These are phyloP conservation scores for Rhytidhysteron rufulum DNA, from an alignment of 2,329 filamentous ascomycete genomes.

Conservation along the genomic window DNA sequence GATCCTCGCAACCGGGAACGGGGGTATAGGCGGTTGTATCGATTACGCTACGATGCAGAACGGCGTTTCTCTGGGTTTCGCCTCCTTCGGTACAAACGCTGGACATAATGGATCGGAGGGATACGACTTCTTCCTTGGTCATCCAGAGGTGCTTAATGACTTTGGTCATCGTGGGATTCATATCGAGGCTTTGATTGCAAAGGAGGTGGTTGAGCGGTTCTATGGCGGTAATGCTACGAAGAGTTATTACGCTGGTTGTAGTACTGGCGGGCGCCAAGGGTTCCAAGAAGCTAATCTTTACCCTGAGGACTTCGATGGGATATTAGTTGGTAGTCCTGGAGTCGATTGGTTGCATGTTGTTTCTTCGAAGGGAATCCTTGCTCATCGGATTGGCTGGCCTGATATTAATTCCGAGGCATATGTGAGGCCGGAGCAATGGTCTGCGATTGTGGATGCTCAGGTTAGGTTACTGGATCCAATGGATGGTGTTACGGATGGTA, in stretches of 20 bases:
- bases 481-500: conserved; percentile 47
- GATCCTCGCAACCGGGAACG: conserved; percentile 38
- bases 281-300: conserved; percentile 23
- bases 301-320: conserved; percentile 31
- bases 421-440: too few species aligned
- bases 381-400: too few species aligned
- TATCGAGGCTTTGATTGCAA: conserved; percentile 36
- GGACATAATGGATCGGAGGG: conserved; percentile 44
- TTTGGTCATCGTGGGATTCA: conserved; percentile 47
- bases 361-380: too few species aligned
- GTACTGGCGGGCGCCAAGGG: conserved; percentile 30
- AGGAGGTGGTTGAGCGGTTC: conserved; percentile 33
- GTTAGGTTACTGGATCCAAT: too few species aligned
- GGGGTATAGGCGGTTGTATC: conserved; percentile 40
- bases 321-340: conserved; percentile 29
- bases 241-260: conserved; percentile 33
- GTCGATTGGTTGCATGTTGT: too few species aligned
- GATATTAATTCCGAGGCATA: too few species aligned
- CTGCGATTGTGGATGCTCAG: too few species aligned
- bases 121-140: conserved; percentile 43
- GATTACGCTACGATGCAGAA: conserved; percentile 40
- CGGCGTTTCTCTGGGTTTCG: conserved; percentile 32
- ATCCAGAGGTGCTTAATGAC: conserved; percentile 45
- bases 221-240: conserved; percentile 37
- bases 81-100: conserved; percentile 37